A percentile compares a stretch with the other conserved stretches of the same genome.
These are phyloP conservation scores for Rutstroemia sp. DNA, from an alignment of 2,329 filamentous ascomycete species.

Conservation along the genomic window DNA sequence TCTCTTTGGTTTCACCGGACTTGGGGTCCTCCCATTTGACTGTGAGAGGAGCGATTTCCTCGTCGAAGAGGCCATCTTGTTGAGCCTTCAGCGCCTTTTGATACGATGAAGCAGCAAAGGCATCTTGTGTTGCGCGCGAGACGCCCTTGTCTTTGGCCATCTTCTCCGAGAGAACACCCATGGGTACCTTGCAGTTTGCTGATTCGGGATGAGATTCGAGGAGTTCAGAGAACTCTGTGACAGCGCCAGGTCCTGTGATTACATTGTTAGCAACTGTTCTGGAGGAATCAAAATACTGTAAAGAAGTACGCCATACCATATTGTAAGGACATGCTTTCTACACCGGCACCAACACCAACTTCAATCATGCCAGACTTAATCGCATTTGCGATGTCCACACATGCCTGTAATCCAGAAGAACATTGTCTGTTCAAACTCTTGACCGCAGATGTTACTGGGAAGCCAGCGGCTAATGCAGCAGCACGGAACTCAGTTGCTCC, in stretches of 20 bases:
- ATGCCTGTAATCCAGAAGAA: slow-evolving; percentile 85
- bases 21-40: slow-evolving; percentile 89
- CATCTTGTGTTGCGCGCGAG: slow-evolving; percentile 67
- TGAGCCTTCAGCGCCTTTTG: slow-evolving; percentile 84
- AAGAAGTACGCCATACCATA: slow-evolving; percentile 55
- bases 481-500: slow-evolving; percentile 96
- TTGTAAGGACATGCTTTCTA: slow-evolving; percentile 91
- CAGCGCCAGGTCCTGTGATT: slow-evolving; percentile 60
- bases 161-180: slow-evolving; percentile 87
- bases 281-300: not conserved
- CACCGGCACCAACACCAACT: slow-evolving; percentile 84
- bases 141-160: slow-evolving; percentile 86
- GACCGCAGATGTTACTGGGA: slow-evolving; percentile 78
- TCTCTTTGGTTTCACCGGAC: slow-evolving; percentile 73
- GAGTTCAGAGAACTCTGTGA: slow-evolving; percentile 86
- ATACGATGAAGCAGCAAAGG: slow-evolving; percentile 91
- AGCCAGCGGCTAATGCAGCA: slow-evolving; percentile 81
- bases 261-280: slow-evolving; percentile 2
- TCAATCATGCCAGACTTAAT: slow-evolving; percentile 92
- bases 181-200: slow-evolving; percentile 94
- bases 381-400: slow-evolving; percentile 89
- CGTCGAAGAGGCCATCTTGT: slow-evolving; percentile 79
- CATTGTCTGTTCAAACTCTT: slow-evolving; percentile 91
- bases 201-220: slow-evolving; percentile 75
- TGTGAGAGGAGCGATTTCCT: slow-evolving; percentile 82